A percentile compares a stretch with the other conserved stretches of the same genome.
Conservation (phyloP, 495 filamentous ascomycete genomes). For the Cairneyella variabilis region DNA sequence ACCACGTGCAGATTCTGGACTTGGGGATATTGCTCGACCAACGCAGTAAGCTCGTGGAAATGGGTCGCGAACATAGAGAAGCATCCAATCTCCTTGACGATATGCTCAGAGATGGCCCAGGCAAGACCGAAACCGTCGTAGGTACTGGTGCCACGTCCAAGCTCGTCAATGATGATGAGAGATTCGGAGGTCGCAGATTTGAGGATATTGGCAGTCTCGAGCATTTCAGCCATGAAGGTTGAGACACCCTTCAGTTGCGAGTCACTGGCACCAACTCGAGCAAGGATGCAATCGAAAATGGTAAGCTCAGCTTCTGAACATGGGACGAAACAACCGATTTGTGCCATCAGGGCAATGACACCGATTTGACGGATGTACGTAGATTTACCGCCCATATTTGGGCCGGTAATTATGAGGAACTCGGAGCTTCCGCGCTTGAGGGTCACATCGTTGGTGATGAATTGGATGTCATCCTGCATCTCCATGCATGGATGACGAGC, state of each 20-base stretch:
- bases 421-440: constrained; percentile 77
- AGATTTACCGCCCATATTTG: constrained; percentile 99
- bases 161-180: constrained; percentile 96
- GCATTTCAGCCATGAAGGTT: constrained; percentile 99
- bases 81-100: constrained; percentile 89
- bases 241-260: constrained; percentile 97
- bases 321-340: constrained; percentile 95
- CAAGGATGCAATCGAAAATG: constrained; percentile 97
- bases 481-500: constrained; percentile 98
- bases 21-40: constrained; percentile 78
- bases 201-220: constrained; percentile 97
- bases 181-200: constrained; percentile 93
- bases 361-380: constrained; percentile 98
- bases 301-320: constrained; percentile 87
- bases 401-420: constrained; percentile 27
- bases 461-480: constrained; percentile 97
- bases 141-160: constrained; percentile 96
- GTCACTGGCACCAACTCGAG: constrained; percentile 91
- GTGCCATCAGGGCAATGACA: constrained; percentile 96
- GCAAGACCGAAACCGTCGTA: constrained; percentile 98
- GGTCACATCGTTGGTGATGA: constrained; percentile 96
- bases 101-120: constrained; percentile 98
- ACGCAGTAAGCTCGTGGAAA: constrained; percentile 94
- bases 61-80: constrained; percentile 96
- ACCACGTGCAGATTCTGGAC: constrained; percentile 95